Conservation (phyloP, 441 rosid genomes). For the Biscutella laevigata region DNA sequence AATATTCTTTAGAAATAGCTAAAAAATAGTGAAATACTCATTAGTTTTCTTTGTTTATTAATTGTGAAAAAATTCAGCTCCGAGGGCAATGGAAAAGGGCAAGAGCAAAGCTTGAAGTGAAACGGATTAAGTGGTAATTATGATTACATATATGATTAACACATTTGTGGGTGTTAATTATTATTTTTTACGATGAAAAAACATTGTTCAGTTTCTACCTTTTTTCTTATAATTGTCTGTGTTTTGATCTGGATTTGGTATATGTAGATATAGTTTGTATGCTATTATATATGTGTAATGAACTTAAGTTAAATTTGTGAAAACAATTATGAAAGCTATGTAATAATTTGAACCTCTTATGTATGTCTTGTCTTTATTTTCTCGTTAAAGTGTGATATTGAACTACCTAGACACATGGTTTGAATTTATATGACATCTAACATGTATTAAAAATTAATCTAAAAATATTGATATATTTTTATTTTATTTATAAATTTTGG, state of each 20-base stretch:
- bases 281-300: conserved; percentile 19
- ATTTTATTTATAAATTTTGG: too few species aligned
- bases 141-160: conserved; percentile 19
- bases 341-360: conserved; percentile 50
- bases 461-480: too few species aligned
- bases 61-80: conserved; percentile 42
- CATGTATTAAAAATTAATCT: too few species aligned
- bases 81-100: conserved; percentile 95
- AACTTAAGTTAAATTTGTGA: conserved; percentile 16
- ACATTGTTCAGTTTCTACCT: conserved; percentile 18
- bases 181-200: not conserved
- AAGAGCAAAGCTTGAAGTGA: conserved; percentile 59
- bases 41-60: not conserved
- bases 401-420: too few species aligned
- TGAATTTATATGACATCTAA: too few species aligned
- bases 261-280: conserved; percentile 24
- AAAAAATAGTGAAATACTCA: not conserved
- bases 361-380: too few species aligned
- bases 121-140: conserved; percentile 2
- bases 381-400: too few species aligned
- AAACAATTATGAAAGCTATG: conserved; percentile 41
- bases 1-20: too few species aligned
- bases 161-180: conserved; percentile 20
- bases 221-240: conserved; percentile 3
- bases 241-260: conserved; percentile 26